These are phyloP conservation scores for Globisporangium emineosum DNA, from an alignment of 352 stramenopile species.

Conservation along the genomic window DNA sequence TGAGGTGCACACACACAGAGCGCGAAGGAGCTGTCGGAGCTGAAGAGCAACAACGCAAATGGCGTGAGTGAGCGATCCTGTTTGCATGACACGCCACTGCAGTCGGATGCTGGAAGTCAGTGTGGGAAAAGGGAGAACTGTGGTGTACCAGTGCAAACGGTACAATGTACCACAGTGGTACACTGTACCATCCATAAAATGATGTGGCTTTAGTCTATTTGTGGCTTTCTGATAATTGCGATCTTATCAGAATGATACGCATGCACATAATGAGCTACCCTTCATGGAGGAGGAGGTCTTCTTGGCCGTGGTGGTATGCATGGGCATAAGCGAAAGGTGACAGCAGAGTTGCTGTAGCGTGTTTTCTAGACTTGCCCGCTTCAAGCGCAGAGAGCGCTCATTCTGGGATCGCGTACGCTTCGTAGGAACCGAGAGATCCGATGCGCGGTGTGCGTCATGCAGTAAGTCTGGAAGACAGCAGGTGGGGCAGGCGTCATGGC, in stretches of 20 bases:
- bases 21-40: not conserved
- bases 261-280: too few species aligned
- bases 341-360: not conserved
- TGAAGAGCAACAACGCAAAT: not conserved
- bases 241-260: not conserved
- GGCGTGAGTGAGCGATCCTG: not conserved
- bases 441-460: not conserved
- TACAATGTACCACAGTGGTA: not conserved
- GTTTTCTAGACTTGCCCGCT: not conserved
- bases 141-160: not conserved
- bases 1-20: not conserved
- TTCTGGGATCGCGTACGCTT: not conserved
- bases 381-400: not conserved
- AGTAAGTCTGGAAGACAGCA: not conserved
- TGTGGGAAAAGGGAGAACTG: slow-evolving; percentile 1
- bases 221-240: slow-evolving; percentile 2
- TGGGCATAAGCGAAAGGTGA: not conserved
- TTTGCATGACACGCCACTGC: slow-evolving; percentile 6
- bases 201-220: not conserved
- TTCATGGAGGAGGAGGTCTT: not conserved
- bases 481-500: not conserved
- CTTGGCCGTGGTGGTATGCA: not conserved
- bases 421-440: not conserved
- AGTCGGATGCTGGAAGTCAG: not conserved
- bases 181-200: slow-evolving; percentile 1